Base-by-base conservation (phyloP, 176 grass and related monocot genomes). In the Echinochloa phyllopogon region DNA sequence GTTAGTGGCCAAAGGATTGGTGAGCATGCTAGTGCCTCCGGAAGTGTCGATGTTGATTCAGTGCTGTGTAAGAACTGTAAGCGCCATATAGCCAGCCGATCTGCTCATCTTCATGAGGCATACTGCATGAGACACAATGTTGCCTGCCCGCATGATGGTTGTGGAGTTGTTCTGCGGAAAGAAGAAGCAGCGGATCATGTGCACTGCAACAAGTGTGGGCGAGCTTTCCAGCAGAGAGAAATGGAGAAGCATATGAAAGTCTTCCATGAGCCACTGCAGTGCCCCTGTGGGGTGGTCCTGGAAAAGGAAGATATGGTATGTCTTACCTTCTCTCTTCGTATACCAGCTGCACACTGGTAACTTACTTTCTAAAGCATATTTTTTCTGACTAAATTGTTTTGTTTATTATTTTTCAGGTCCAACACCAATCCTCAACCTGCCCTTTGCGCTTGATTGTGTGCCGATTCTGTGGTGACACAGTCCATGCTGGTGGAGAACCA, bases 231-330 rank as follows among this genome's bases (percentile, higher is more conserved):
- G 75, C 88, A 92, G 49, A 94, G 84, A 68, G 89, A 96, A 87
- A 89, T 94, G 83, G 91, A 99, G 79, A 99, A 96, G 86, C 96
- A 99, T 77, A 94, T 92, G 88, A 96, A 94, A 84, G 93, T 99
- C 44, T 99, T 99, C 81, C 94, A 99, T 86, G 96, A 90, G 69
- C 96, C 96, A 68, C 82, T 84, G 51, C 69, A 91, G 25, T 99
- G 96, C 63, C 86, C 87, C 42, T 99, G 96, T 44, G 90, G 94
- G 66, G 78, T 99, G 40, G 42, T 86, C 43, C 89, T 99, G 17
- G 91, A 99, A 84, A 99, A 95, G 86, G 91, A 99, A 94, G 87
- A 94, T 78, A 99, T 99, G 96, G 96, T 99, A 92, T 43, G 84
- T 24, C 20, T 68, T 65, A 15, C 25, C 62, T 85, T 41, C 5